These are phyloP conservation scores for Microsporum audouinii DNA, from an alignment of 2,329 filamentous ascomycete genomes.

Conservation along the genomic window DNA sequence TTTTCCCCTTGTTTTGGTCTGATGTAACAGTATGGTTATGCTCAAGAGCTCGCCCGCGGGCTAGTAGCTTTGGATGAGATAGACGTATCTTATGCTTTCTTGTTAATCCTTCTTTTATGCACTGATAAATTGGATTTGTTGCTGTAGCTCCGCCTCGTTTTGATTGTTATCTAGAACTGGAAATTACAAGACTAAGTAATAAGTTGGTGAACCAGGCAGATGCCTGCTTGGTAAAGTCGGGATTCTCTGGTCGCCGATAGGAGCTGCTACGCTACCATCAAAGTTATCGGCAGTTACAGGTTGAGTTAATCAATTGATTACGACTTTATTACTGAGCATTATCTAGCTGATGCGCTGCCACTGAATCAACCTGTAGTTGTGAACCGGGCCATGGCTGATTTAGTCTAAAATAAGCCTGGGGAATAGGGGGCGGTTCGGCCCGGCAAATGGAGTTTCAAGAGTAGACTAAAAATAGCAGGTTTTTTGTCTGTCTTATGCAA, in stretches of 20 bases:
- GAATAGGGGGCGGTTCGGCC: not conserved
- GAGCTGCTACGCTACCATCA: not conserved
- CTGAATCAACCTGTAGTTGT: not conserved
- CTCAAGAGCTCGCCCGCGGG: not conserved
- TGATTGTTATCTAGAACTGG: too few relatives aligned
- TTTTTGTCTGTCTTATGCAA: constrained; percentile 1
- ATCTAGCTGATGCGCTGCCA: not conserved
- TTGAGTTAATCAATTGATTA: not conserved
- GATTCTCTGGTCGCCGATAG: too few relatives aligned
- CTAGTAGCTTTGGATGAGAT: not conserved
- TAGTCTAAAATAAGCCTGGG: not conserved
- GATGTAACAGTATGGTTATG: constrained; percentile 1
- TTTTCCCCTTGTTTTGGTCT: not conserved
- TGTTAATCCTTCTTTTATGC: not conserved
- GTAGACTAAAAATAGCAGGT: not conserved
- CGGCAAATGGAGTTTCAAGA: not conserved
- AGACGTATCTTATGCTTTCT: not conserved
- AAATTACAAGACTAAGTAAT: too few relatives aligned
- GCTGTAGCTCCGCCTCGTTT: not conserved
- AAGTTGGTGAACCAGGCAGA: too few relatives aligned
- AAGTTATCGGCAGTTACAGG: not conserved
- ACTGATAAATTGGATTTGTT: not conserved
- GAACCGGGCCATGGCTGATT: not conserved
- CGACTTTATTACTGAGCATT: not conserved
- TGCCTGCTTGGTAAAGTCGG: too few relatives aligned